Percentiles rank a stretch among this genome's conserved stretches.
These are phyloP conservation scores for Tanacetum coccineum DNA, from an alignment of 129 eudicot species.

Conservation along the genomic window DNA sequence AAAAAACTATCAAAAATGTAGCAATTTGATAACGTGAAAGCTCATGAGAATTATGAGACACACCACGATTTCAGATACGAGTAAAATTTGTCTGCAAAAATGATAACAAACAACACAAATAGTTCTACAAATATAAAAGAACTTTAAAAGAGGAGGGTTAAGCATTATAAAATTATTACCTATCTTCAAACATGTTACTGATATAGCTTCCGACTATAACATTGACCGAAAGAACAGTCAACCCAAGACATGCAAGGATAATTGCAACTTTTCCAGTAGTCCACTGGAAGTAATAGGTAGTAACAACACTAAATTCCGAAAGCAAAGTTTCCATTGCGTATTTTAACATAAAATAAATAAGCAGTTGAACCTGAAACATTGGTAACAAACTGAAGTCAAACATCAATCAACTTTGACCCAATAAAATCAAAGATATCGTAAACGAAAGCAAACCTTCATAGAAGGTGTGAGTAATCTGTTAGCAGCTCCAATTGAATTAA, in stretches of 20 bases:
- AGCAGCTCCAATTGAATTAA: slow-evolving; percentile 68
- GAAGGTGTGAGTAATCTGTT: slow-evolving; percentile 91
- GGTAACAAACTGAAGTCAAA: slow-evolving; percentile 5
- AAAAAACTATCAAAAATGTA: too few species aligned
- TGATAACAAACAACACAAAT: neutral
- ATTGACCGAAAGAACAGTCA: slow-evolving; percentile 90
- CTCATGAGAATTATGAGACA: slow-evolving; percentile 76
- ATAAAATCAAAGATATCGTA: neutral
- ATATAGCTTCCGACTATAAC: slow-evolving; percentile 80
- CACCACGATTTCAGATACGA: slow-evolving; percentile 81
- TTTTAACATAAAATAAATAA: slow-evolving; percentile 94
- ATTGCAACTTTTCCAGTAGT: slow-evolving; percentile 82
- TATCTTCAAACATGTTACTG: slow-evolving; percentile 92
- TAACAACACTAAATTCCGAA: slow-evolving; percentile 88
- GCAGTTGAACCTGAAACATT: slow-evolving; percentile 71
- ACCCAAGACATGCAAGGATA: slow-evolving; percentile 90
- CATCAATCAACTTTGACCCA: neutral
- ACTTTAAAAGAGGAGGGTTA: too few species aligned
- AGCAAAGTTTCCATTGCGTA: slow-evolving; percentile 91
- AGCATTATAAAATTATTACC: slow-evolving; percentile 39
- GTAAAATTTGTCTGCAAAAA: slow-evolving; percentile 75
- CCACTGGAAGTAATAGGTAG: slow-evolving; percentile 80
- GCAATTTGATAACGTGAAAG: slow-evolving; percentile 46
- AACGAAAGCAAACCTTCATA: slow-evolving; percentile 61
- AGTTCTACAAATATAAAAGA: neutral